Evolutionary conservation across 2,329 filamentous ascomycete genomes (phyloP).

Genomic region (Cladosporium sp.): DNA sequence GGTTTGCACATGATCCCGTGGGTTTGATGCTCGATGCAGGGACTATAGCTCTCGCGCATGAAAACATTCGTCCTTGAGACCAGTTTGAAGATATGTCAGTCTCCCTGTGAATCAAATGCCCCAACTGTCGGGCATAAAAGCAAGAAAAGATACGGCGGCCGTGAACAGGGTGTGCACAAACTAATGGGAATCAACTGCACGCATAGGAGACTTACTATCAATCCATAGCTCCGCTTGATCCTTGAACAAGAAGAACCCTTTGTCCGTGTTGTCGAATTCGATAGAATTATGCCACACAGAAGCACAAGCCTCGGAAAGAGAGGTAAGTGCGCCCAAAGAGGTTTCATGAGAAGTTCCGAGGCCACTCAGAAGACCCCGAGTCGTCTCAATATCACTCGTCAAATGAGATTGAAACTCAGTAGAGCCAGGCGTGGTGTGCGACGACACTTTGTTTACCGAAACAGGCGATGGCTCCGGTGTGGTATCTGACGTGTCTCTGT

Average conservation of each 20-base stretch:
- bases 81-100: too few species aligned
- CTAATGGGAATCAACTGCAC: too few species aligned
- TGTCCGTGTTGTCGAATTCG: constrained; percentile 11
- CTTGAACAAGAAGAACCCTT: constrained; percentile 17
- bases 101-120: too few species aligned
- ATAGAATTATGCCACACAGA: constrained; percentile 17
- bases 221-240: constrained; percentile 12
- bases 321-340: constrained; percentile 16
- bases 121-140: too few species aligned
- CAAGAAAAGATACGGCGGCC: too few species aligned
- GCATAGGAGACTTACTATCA: constrained; percentile 5
- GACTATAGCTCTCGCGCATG: too few species aligned
- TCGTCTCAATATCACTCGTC: constrained; percentile 15
- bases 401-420: constrained; percentile 12
- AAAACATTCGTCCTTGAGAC: too few species aligned
- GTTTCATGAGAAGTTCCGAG: neutral
- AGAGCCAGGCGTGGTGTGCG: neutral
- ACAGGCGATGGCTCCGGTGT: neutral
- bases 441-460: neutral
- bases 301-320: constrained; percentile 16
- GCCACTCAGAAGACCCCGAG: constrained; percentile 12
- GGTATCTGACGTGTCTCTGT: neutral
- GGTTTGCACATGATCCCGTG: too few species aligned
- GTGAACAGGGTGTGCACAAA: too few species aligned
- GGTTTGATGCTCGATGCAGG: too few species aligned